phyloP scores from a whole-genome alignment of 768 basidiomycete species.

The Leccinellum luteum region DNA sequence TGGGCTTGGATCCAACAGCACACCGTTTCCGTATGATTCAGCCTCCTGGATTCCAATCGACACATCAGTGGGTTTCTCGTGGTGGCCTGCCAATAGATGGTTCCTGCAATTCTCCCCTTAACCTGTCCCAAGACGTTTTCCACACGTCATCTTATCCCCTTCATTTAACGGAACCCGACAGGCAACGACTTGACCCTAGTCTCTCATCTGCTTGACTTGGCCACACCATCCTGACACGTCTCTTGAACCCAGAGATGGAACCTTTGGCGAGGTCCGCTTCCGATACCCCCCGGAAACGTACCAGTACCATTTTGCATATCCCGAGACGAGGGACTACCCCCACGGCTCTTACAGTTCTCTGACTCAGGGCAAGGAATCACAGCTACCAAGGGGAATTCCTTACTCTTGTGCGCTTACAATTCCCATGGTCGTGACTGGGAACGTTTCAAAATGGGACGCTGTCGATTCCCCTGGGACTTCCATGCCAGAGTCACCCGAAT shows the following conservation, averaged over 20 bases:
- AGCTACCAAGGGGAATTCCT: conserved; percentile 8
- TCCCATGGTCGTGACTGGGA: conserved; percentile 1
- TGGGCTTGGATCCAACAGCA: conserved; percentile 15
- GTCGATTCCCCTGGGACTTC: neutral
- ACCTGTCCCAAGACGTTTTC: conserved; percentile 30
- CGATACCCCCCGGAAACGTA: conserved; percentile 4
- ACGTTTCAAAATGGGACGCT: conserved; percentile 1
- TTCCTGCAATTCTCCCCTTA: conserved; percentile 12
- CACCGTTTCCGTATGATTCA: conserved; percentile 9
- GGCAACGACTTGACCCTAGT: neutral
- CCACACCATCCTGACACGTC: conserved; percentile 10
- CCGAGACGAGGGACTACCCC: conserved; percentile 4
- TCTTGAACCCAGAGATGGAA: conserved; percentile 4
- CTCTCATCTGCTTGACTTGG: conserved; percentile 18
- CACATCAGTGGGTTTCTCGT: conserved; percentile 13
- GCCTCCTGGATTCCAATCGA: conserved; percentile 16
- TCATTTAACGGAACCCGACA: conserved; percentile 20
- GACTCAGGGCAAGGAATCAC: conserved; percentile 10
- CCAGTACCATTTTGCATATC: conserved; percentile 6
- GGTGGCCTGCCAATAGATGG: conserved; percentile 10
- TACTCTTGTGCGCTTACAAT: conserved; percentile 6
- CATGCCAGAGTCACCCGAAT: conserved; percentile 7
- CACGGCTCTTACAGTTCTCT: conserved; percentile 5
- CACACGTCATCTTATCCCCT: conserved; percentile 28
- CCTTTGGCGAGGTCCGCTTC: conserved; percentile 9